Base-by-base conservation (phyloP, 1,284 basidiomycete species). In the Cerrena zonata region DNA sequence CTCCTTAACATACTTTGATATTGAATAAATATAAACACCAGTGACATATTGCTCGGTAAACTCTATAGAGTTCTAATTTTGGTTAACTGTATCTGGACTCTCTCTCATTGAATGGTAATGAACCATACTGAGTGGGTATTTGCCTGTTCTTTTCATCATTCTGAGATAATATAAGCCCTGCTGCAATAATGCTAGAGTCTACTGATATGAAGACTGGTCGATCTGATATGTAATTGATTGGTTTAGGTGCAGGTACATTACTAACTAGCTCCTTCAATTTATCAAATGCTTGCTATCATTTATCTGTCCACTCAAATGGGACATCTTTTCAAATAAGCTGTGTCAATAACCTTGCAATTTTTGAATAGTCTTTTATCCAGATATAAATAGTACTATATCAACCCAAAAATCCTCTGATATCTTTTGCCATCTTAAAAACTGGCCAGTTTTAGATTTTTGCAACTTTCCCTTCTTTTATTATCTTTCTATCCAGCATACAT, bases 11-110 rank as follows among this genome's bases (percentile, higher is more conserved):
- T 71, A 74, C 5, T 60, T 56, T 49, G 0, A 69, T 47, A 0
- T 72, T 70, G 12, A 72, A 61, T 2, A 75, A 51, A 24, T 61
- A 64, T 1, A 64, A 40, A 22, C 54, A 50, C 19, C 56, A 52
- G 0, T 58, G 56, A 3, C 58, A 53, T 2, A 75, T 56, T 0
- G 69, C 61, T 0, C 65, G 56, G 50, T 65, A 73, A 0, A 74
- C 54, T 0, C 71, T 67, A 49, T 70, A 75, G 0, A 77, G 50
- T 45, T 76, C 68, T 2, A 71, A 49, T 50, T 76, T 76, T 0
- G 71, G 56, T 45, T 76, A 72, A 0, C 67, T 73, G 48, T 72
- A 76, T 0, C 58, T 40, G 0, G 62, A 50, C 51, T 78, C 71
- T 0, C 60, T 34, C 0, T 68, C 63, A 42, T 67, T 71, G 48